Evolutionary conservation across 1,284 basidiomycete species (phyloP).

Genomic region (Malassezia sympodialis): DNA sequence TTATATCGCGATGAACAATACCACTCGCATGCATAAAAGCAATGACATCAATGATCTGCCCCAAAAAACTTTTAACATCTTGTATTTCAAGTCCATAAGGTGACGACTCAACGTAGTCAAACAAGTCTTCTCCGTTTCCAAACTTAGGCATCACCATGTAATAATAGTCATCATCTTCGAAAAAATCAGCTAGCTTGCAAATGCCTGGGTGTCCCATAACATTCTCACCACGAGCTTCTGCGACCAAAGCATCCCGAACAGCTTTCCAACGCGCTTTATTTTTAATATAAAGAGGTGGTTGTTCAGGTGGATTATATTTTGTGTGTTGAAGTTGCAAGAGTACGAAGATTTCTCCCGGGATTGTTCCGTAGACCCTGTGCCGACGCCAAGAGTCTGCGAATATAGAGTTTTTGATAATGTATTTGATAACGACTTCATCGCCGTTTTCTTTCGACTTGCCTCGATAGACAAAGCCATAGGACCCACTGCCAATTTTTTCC

Average conservation of each 20-base stretch:
- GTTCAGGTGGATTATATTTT: constrained; percentile 49
- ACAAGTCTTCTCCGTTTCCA: constrained; percentile 62
- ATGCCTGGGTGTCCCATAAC: constrained; percentile 65
- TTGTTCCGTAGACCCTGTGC: constrained; percentile 85
- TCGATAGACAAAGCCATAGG: constrained; percentile 88
- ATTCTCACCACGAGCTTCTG: neutral
- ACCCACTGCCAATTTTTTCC: constrained; percentile 60
- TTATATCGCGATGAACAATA: constrained; percentile 94
- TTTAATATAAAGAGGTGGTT: constrained; percentile 23
- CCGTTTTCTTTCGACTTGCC: constrained; percentile 54
- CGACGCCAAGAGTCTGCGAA: constrained; percentile 96
- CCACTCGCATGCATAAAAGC: constrained; percentile 81
- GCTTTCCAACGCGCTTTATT: constrained; percentile 10
- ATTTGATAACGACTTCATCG: constrained; percentile 75
- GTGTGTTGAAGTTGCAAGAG: constrained; percentile 72
- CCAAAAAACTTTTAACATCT: constrained; percentile 72
- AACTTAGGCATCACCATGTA: constrained; percentile 62
- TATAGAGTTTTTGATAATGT: constrained; percentile 95
- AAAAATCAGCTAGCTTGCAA: constrained; percentile 87
- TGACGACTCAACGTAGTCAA: constrained; percentile 83
- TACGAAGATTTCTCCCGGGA: constrained; percentile 97
- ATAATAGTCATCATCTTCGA: constrained; percentile 94
- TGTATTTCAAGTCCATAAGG: constrained; percentile 71
- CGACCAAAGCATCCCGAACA: constrained; percentile 1
- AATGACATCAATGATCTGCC: constrained; percentile 85